phyloP scores from a whole-genome alignment of 2,329 filamentous ascomycete genomes.

The Fusarium nurragi region DNA sequence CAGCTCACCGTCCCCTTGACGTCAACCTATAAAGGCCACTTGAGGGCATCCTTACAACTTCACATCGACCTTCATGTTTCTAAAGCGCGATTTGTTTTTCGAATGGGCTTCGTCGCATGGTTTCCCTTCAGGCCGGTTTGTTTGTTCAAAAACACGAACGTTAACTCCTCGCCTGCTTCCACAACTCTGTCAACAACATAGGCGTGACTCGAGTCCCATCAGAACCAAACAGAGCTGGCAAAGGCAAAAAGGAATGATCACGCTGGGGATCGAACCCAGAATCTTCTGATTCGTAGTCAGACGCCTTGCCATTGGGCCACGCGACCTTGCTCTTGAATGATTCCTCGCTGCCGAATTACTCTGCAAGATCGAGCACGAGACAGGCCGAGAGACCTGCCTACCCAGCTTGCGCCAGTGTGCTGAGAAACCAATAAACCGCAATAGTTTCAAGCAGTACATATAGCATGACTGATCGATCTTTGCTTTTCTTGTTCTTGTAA shows the following conservation, averaged over 20 bases:
- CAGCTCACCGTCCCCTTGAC: neutral
- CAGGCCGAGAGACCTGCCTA: neutral
- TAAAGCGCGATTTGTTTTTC: neutral
- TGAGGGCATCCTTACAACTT: neutral
- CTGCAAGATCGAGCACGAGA: neutral
- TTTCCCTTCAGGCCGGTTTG: neutral
- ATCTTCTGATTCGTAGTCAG: slow-evolving; percentile 48
- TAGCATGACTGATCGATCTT: no score
- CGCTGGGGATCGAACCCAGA: slow-evolving; percentile 44
- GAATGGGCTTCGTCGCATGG: neutral
- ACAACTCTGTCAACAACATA: no score
- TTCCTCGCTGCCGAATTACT: neutral
- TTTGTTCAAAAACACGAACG: neutral
- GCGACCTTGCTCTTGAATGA: slow-evolving; percentile 33
- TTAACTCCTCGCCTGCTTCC: neutral
- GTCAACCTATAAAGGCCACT: neutral
- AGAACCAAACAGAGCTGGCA: neutral
- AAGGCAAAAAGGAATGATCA: slow-evolving; percentile 27
- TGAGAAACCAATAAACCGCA: no score
- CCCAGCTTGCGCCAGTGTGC: no score
- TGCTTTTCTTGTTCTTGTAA: no score
- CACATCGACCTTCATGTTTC: neutral
- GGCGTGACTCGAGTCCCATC: neutral
- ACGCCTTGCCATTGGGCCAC: slow-evolving; percentile 47
- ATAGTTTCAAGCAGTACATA: no score